These are phyloP conservation scores for Pyrrhoderma noxium DNA, from an alignment of 1,284 basidiomycete species.

Conservation along the genomic window DNA sequence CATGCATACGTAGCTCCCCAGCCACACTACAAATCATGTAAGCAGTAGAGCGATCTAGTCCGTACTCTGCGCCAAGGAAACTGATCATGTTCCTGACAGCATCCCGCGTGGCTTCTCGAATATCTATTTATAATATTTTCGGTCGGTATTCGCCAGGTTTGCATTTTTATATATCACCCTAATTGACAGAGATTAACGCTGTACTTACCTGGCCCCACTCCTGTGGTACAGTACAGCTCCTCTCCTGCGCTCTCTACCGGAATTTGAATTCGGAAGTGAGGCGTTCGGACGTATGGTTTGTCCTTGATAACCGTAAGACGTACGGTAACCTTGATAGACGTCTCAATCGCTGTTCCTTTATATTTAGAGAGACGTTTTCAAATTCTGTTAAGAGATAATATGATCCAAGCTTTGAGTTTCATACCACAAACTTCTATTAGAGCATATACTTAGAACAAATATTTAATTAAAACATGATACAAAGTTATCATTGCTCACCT, in stretches of 20 bases:
- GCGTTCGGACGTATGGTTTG: slow-evolving; percentile 47
- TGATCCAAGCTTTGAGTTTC: slow-evolving; percentile 21
- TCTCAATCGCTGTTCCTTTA: slow-evolving; percentile 55
- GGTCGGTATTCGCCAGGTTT: background rate
- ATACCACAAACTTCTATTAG: slow-evolving; percentile 47
- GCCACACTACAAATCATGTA: slow-evolving; percentile 60
- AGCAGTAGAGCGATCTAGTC: slow-evolving; percentile 37
- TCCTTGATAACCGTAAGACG: slow-evolving; percentile 50
- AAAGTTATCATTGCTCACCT: slow-evolving; percentile 32
- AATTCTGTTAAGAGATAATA: background rate
- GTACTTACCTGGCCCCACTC: slow-evolving; percentile 37
- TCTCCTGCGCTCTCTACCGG: slow-evolving; percentile 22
- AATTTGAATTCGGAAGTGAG: slow-evolving; percentile 40
- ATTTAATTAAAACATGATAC: background rate
- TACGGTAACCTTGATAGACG: slow-evolving; percentile 48
- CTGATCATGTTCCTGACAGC: slow-evolving; percentile 53
- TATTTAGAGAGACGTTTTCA: background rate
- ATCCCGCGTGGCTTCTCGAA: slow-evolving; percentile 45
- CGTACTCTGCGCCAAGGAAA: slow-evolving; percentile 37
- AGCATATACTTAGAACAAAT: slow-evolving; percentile 5
- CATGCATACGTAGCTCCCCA: slow-evolving; percentile 52
- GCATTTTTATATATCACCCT: too few relatives aligned
- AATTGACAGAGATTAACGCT: too few relatives aligned
- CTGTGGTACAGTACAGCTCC: slow-evolving; percentile 52
- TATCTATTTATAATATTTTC: slow-evolving; percentile 28